Percentiles rank a stretch among this genome's conserved stretches.
phyloP scores from a whole-genome alignment of 78 protist species.

The Creolimax fragrantissima region DNA sequence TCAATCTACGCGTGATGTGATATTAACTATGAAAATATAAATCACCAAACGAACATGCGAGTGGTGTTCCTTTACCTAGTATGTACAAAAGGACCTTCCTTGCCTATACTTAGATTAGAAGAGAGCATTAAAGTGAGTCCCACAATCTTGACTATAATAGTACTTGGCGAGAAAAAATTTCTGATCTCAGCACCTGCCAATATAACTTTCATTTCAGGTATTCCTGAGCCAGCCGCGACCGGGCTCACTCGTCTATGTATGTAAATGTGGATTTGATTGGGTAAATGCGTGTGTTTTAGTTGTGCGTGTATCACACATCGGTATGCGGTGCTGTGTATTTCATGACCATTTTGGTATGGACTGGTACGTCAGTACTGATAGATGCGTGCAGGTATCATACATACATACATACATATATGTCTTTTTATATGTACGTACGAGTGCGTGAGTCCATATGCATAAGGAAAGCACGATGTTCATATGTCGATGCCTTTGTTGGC shows the following conservation, averaged over 20 bases:
- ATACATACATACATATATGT: background rate
- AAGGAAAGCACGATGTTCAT: background rate
- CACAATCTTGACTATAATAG: slow-evolving; percentile 13
- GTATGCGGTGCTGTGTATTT: too few relatives aligned
- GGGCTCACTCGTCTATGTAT: background rate
- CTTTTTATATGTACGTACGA: background rate
- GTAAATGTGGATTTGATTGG: too few relatives aligned
- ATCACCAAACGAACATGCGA: background rate
- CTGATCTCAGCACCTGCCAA: slow-evolving; percentile 49
- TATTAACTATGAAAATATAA: too few relatives aligned
- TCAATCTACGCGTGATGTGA: too few relatives aligned
- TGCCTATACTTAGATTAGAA: slow-evolving; percentile 67
- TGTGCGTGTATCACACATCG: too few relatives aligned
- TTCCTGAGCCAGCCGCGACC: slow-evolving; percentile 63
- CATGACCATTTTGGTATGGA: too few relatives aligned
- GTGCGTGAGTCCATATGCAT: background rate
- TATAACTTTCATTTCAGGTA: slow-evolving; percentile 75
- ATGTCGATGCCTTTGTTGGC: background rate
- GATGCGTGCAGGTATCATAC: background rate
- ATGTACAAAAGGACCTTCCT: slow-evolving; percentile 84
- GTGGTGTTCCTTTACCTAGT: background rate
- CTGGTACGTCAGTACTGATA: too few relatives aligned
- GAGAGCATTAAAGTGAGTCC: slow-evolving; percentile 6
- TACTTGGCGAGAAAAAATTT: background rate
- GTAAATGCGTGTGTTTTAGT: too few relatives aligned